A percentile compares a stretch with the other conserved stretches of the same genome.
phyloP scores from a whole-genome alignment of 2,329 filamentous ascomycete genomes.

The Fusarium globosum region DNA sequence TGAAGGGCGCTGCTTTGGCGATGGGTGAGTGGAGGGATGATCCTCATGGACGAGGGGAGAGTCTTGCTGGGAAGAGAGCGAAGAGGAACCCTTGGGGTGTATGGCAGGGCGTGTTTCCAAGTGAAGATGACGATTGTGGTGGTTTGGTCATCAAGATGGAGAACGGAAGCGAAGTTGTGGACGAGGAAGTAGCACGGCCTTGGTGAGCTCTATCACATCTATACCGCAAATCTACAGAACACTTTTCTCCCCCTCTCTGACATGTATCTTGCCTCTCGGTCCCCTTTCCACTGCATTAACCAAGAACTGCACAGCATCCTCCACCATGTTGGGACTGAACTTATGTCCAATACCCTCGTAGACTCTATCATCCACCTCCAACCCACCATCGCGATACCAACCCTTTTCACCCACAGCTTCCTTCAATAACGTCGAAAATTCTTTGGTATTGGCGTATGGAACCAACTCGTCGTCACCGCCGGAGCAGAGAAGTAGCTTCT shows the following conservation, averaged over 20 bases:
- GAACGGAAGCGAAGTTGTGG: constrained; percentile 54
- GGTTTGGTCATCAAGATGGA: constrained; percentile 51
- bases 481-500: constrained; percentile 72
- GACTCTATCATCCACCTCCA: constrained; percentile 72
- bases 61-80: constrained; percentile 60
- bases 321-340: constrained; percentile 75
- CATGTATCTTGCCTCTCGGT: constrained; percentile 37
- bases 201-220: constrained; percentile 47
- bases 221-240: constrained; percentile 31
- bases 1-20: constrained; percentile 56
- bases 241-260: constrained; percentile 48
- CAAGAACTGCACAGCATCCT: constrained; percentile 73
- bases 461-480: constrained; percentile 78
- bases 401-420: constrained; percentile 55
- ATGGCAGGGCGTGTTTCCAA: constrained; percentile 58
- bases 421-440: constrained; percentile 72
- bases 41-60: constrained; percentile 61
- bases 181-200: constrained; percentile 52
- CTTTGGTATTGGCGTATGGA: constrained; percentile 68
- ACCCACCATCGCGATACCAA: constrained; percentile 66
- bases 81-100: constrained; percentile 62
- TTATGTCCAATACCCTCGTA: constrained; percentile 76
- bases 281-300: constrained; percentile 56
- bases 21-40: constrained; percentile 62
- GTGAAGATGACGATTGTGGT: constrained; percentile 50